These are phyloP conservation scores for Didymella pomorum DNA, from an alignment of 2,329 filamentous ascomycete genomes.

Conservation along the genomic window DNA sequence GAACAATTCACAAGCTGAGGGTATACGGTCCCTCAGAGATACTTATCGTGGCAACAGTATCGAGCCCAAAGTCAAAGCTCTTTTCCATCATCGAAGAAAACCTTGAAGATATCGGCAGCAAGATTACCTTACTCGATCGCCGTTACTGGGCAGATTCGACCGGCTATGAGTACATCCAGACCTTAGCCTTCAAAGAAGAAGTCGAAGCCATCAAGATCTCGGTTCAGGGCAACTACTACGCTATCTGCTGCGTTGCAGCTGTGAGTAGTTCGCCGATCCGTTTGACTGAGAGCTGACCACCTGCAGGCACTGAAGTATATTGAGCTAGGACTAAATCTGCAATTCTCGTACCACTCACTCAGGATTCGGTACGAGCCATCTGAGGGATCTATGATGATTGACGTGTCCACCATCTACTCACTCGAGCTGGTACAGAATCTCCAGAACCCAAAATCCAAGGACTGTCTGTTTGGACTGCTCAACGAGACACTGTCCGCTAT, in stretches of 20 bases:
- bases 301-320: slow-evolving; percentile 80
- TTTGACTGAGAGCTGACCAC: slow-evolving; percentile 7
- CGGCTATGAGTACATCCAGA: slow-evolving; percentile 79
- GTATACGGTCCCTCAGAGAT: slow-evolving; percentile 83
- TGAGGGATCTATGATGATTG: slow-evolving; percentile 95
- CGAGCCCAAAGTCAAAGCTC: slow-evolving; percentile 75
- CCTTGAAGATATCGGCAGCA: slow-evolving; percentile 65
- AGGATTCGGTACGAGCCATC: slow-evolving; percentile 87
- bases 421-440: slow-evolving; percentile 91
- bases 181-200: slow-evolving; percentile 81
- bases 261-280: slow-evolving; percentile 67
- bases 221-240: slow-evolving; percentile 83
- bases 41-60: slow-evolving; percentile 76
- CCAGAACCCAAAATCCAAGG: slow-evolving; percentile 76
- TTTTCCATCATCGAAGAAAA: slow-evolving; percentile 77
- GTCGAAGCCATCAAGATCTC: slow-evolving; percentile 81
- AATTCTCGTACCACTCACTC: slow-evolving; percentile 80
- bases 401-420: slow-evolving; percentile 83
- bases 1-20: slow-evolving; percentile 84
- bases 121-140: slow-evolving; percentile 72
- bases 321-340: slow-evolving; percentile 71
- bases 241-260: slow-evolving; percentile 83
- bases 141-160: slow-evolving; percentile 82
- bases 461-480: slow-evolving; percentile 83
- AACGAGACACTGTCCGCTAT: slow-evolving; percentile 89